phyloP scores from a whole-genome alignment of 495 filamentous ascomycete genomes.

The Cercophora sp. region DNA sequence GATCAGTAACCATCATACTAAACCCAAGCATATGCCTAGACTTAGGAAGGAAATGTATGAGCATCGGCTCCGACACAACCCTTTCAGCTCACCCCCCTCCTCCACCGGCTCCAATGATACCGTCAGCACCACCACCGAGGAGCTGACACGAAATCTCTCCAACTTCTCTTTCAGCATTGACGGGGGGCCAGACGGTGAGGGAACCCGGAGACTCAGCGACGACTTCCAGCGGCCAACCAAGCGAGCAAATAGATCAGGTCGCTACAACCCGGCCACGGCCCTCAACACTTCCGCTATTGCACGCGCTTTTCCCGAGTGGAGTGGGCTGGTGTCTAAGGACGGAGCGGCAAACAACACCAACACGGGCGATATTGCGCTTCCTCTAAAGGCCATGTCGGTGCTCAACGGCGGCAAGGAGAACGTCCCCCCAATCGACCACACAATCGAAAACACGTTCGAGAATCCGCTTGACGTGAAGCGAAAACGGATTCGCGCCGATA shows the following conservation, averaged over 20 bases:
- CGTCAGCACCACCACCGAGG: slow-evolving; percentile 40
- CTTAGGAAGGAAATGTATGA: slow-evolving; percentile 34
- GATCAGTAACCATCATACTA: slow-evolving; percentile 20
- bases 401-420: slow-evolving; percentile 35
- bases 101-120: slow-evolving; percentile 51
- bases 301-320: slow-evolving; percentile 60
- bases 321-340: slow-evolving; percentile 23
- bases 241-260: slow-evolving; percentile 25
- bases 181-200: too few species aligned
- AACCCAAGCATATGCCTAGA: slow-evolving; percentile 34
- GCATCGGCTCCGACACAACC: slow-evolving; percentile 35
- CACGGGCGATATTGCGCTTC: slow-evolving; percentile 12
- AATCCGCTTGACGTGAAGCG: slow-evolving; percentile 22
- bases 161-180: slow-evolving; percentile 43
- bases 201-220: slow-evolving; percentile 34
- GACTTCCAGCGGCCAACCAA: slow-evolving; percentile 18
- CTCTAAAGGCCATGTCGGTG: slow-evolving; percentile 15
- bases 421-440: slow-evolving; percentile 27
- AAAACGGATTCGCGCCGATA: slow-evolving; percentile 33
- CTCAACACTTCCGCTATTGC: slow-evolving; percentile 63
- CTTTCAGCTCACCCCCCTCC: slow-evolving; percentile 48
- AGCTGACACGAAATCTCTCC: slow-evolving; percentile 34
- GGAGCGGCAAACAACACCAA: slow-evolving; percentile 11
- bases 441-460: slow-evolving; percentile 25
- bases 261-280: slow-evolving; percentile 23